Evolutionary conservation across 2,329 filamentous ascomycete genomes (phyloP), one percentile per base, ranked within the genome.

Genomic region (Hypoxylon sp.): DNA sequence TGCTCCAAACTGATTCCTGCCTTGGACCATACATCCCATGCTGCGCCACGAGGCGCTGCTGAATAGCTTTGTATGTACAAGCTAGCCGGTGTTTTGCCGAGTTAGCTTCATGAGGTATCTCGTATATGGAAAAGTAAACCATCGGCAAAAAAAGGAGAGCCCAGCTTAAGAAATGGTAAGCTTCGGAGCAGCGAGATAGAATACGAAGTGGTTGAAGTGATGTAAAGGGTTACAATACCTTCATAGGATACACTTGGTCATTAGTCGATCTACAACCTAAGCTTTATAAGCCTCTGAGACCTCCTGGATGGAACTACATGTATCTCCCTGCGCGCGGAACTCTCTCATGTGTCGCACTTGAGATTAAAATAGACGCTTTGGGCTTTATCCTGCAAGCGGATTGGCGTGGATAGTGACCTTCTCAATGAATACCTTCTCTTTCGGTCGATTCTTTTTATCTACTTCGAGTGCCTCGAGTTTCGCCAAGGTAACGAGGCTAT

Each of bases 351-450:
- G 2, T 31, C 5, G 11, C 11, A 44, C 17, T 10, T 11, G 20
- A 40, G 31, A 8, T 27, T 7, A 8, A 44, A 35, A n/a, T 14
- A 25, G 31, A 51, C n/a, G 27, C 13, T 31, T 27, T 5, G 14
- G 8, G 14, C 20, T 48, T 86, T 81, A 89, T 22, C 79, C 87
- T 3, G 93, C 92, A 69, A 95, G 77, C 0, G 93, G 93, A 75
- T 96, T 96, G 17, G 93, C 92, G 79, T 95, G 93, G 2, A 95
- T 86, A 1, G 90, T 92, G 25, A 95, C 85, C 7, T 81, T 86
- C 75, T 93, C 87, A 63, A 96, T 93, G 71, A 83, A 82, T 27
- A 92, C 83, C 64, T 85, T 83, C 77, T 91, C 86, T 80, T 89
- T 90, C 0, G 92, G 92, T 55, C 92, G 83, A 74, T 86, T 90